Evolutionary conservation across 108 stramenopile species (phyloP).

Genomic region (Fragilariopsis cylindrus): DNA sequence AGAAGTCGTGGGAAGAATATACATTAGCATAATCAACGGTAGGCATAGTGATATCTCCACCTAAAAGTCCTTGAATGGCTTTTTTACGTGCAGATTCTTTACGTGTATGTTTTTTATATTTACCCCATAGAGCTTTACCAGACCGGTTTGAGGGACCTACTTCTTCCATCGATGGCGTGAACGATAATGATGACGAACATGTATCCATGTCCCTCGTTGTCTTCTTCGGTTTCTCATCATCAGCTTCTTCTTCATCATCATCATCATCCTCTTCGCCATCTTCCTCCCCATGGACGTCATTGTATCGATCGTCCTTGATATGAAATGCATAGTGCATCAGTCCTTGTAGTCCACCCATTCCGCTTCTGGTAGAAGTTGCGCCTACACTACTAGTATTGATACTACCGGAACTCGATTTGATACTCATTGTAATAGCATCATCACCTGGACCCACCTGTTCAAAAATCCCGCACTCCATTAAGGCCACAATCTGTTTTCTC

Average conservation of each 20-base stretch:
- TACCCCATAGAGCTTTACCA: too few relatives aligned
- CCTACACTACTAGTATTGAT: background rate
- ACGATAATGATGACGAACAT: too few relatives aligned
- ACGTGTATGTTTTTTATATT: too few relatives aligned
- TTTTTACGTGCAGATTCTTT: too few relatives aligned
- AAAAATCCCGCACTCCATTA: conserved; percentile 56
- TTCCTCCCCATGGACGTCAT: background rate
- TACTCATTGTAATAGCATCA: background rate
- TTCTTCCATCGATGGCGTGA: too few relatives aligned
- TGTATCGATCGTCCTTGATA: conserved; percentile 40
- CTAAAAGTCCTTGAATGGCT: background rate
- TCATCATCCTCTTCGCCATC: conserved; percentile 8
- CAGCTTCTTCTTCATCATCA: conserved; percentile 15
- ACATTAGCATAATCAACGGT: background rate
- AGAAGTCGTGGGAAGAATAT: too few relatives aligned
- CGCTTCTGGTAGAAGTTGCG: background rate
- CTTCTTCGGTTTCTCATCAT: too few relatives aligned
- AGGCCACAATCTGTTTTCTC: conserved; percentile 51
- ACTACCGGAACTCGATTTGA: background rate
- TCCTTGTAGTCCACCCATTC: background rate
- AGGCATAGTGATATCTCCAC: conserved; percentile 1
- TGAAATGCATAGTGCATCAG: conserved; percentile 41
- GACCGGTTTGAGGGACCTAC: too few relatives aligned
- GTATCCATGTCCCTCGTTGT: too few relatives aligned
- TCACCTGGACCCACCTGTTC: conserved; percentile 18